Evolutionary conservation across 306 rosid species (phyloP).

Genomic region (Inga oerstediana): DNA sequence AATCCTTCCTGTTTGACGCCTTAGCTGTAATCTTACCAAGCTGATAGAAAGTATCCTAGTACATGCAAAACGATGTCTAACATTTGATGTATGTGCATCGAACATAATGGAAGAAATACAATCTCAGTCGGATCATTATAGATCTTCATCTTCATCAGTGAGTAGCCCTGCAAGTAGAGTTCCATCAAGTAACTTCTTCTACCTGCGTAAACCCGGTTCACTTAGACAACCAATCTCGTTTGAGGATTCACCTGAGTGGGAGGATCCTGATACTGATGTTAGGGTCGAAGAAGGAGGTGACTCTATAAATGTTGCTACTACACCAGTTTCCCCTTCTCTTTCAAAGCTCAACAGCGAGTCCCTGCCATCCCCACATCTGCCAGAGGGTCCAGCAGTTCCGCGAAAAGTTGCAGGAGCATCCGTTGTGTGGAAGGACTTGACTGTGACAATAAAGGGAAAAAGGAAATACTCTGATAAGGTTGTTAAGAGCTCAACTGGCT

Average conservation of each 20-base stretch:
- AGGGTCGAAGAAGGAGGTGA: slow-evolving; percentile 95
- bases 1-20: not conserved
- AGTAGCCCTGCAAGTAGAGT: slow-evolving; percentile 98
- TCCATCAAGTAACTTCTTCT: slow-evolving; percentile 97
- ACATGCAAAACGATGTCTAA: slow-evolving; percentile 31
- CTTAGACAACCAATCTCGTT: slow-evolving; percentile 95
- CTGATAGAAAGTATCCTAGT: slow-evolving; percentile 10
- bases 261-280: slow-evolving; percentile 77
- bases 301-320: slow-evolving; percentile 70
- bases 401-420: slow-evolving; percentile 87
- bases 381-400: slow-evolving; percentile 67
- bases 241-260: slow-evolving; percentile 99
- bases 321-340: slow-evolving; percentile 90
- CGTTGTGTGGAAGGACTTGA: slow-evolving; percentile 94
- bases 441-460: slow-evolving; percentile 87
- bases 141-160: slow-evolving; percentile 96
- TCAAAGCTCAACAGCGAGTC: slow-evolving; percentile 90
- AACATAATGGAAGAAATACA: slow-evolving; percentile 84
- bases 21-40: slow-evolving; percentile 6
- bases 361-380: slow-evolving; percentile 80
- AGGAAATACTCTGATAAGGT: slow-evolving; percentile 95
- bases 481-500: slow-evolving; percentile 94
- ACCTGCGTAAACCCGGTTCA: slow-evolving; percentile 93
- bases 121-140: slow-evolving; percentile 88
- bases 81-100: slow-evolving; percentile 1